A percentile compares a stretch with the other conserved stretches of the same genome.
These are phyloP conservation scores for Pyricularia grisea DNA, from an alignment of 2,329 filamentous ascomycete species.

Conservation along the genomic window DNA sequence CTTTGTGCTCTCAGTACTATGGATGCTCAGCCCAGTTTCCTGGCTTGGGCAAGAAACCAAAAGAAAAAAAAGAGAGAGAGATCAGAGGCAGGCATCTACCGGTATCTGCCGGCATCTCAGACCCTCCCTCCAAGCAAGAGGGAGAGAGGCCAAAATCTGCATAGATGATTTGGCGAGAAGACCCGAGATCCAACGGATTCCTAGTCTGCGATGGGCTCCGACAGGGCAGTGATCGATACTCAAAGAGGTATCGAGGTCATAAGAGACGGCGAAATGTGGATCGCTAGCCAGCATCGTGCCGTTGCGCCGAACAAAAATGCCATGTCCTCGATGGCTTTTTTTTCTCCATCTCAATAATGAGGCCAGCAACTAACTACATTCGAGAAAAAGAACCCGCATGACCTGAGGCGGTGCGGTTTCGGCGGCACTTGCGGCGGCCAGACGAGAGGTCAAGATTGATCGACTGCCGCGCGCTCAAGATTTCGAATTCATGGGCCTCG, in stretches of 20 bases:
- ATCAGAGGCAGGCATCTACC: neutral
- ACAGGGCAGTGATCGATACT: neutral
- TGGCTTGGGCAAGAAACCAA: neutral
- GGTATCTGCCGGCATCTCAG: neutral
- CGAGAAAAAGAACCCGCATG: slow-evolving; percentile 4
- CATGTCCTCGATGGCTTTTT: neutral
- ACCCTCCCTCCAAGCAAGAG: neutral
- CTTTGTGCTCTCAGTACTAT: neutral
- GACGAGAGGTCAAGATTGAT: slow-evolving; percentile 10
- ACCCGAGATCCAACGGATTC: slow-evolving; percentile 3
- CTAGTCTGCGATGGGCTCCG: neutral
- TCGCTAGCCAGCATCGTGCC: neutral
- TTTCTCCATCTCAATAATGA: neutral
- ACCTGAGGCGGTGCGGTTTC: slow-evolving; percentile 14
- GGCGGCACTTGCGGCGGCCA: slow-evolving; percentile 5
- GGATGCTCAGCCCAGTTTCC: neutral
- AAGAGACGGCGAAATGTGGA: neutral
- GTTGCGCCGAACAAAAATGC: neutral
- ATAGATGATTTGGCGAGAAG: neutral
- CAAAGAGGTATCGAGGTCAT: neutral
- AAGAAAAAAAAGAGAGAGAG: no score
- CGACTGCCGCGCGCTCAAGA: neutral
- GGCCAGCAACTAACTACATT: neutral
- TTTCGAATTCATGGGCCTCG: neutral
- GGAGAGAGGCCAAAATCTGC: neutral